Evolutionary conservation across 1,139 yeast species (phyloP).

Genomic region (Suhomyces chickasaworum): DNA sequence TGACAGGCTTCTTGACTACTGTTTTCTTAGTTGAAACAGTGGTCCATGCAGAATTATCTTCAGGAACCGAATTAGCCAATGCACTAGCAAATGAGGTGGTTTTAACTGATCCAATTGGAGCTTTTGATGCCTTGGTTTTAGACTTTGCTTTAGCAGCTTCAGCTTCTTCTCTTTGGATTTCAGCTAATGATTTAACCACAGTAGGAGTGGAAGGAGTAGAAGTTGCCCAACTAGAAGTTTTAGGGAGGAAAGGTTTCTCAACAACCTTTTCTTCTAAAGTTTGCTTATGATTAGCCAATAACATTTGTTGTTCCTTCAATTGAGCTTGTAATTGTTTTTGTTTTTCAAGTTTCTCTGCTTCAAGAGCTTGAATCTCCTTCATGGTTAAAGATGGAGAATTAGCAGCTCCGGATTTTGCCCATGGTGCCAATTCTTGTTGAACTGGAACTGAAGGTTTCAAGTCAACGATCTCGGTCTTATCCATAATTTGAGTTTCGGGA

Average conservation of each 20-base stretch:
- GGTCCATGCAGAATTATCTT: constrained; percentile 49
- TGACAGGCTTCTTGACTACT: constrained; percentile 29
- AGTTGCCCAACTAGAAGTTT: constrained; percentile 60
- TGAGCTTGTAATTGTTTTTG: constrained; percentile 40
- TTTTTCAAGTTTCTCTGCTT: constrained; percentile 53
- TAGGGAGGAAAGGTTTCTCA: constrained; percentile 43
- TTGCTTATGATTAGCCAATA: constrained; percentile 21
- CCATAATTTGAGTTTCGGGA: constrained; percentile 1
- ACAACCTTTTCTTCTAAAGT: constrained; percentile 27
- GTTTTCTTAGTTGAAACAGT: constrained; percentile 38
- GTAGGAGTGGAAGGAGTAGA: constrained; percentile 24
- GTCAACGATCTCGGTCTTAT: constrained; percentile 11
- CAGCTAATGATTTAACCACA: constrained; percentile 44
- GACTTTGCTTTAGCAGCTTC: constrained; percentile 38
- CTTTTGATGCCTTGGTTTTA: constrained; percentile 20
- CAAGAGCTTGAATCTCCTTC: constrained; percentile 70
- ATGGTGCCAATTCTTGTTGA: constrained; percentile 51
- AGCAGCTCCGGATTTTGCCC: constrained; percentile 45
- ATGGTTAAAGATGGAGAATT: constrained; percentile 54
- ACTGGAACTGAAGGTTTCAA: constrained; percentile 27
- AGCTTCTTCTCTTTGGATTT: constrained; percentile 49
- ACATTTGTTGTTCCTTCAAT: constrained; percentile 30
- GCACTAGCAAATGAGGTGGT: constrained; percentile 24
- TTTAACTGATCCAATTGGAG: constrained; percentile 16
- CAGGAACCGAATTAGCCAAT: constrained; percentile 29